Evolutionary conservation across 2,329 filamentous ascomycete genomes (phyloP).

Genomic region (Claviceps arundinis): DNA sequence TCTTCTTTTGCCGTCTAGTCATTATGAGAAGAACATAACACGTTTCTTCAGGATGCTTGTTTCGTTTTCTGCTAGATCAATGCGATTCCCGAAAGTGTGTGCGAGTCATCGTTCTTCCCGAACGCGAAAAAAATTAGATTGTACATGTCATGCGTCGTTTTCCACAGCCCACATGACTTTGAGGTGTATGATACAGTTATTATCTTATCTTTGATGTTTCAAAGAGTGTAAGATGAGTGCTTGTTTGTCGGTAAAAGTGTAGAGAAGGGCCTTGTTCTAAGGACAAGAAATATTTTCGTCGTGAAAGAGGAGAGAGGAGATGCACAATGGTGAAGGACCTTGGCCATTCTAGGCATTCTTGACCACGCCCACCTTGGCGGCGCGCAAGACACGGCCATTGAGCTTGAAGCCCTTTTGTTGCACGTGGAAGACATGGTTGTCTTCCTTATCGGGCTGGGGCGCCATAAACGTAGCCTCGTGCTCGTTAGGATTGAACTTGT

Average conservation of each 20-base stretch:
- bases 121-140: slow-evolving; percentile 8
- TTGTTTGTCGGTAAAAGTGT: neutral
- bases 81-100: slow-evolving; percentile 16
- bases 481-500: slow-evolving; percentile 91
- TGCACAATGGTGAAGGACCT: neutral
- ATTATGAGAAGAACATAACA: slow-evolving; percentile 36
- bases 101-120: slow-evolving; percentile 4
- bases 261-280: neutral
- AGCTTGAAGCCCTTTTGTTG: slow-evolving; percentile 94
- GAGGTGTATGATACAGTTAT: slow-evolving; percentile 4
- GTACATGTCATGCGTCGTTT: slow-evolving; percentile 5
- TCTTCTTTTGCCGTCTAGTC: slow-evolving; percentile 8
- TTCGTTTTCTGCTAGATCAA: slow-evolving; percentile 14
- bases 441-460: slow-evolving; percentile 73
- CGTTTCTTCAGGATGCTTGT: slow-evolving; percentile 9
- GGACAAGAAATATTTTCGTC: neutral
- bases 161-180: slow-evolving; percentile 1
- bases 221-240: neutral
- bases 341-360: slow-evolving; percentile 50
- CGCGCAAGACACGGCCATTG: slow-evolving; percentile 78
- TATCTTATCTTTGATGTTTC: neutral
- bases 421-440: slow-evolving; percentile 79
- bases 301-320: neutral
- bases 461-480: slow-evolving; percentile 96
- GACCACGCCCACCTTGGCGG: slow-evolving; percentile 91